Evolutionary conservation across 768 basidiomycete genomes (phyloP).

Genomic region (Russula abietina): DNA sequence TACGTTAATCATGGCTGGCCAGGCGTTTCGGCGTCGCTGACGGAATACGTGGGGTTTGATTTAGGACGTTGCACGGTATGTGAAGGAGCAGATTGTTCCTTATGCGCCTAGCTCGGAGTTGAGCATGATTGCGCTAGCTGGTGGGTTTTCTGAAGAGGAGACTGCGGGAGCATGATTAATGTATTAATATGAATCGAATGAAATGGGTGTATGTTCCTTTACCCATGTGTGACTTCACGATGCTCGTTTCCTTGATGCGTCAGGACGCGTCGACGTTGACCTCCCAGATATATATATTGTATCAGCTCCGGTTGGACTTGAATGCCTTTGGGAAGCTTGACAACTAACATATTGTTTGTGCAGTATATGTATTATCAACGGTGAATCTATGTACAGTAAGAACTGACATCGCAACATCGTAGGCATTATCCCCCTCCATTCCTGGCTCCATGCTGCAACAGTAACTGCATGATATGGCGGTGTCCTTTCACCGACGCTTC

Average conservation of each 20-base stretch:
- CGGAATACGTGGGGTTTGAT: too few relatives aligned
- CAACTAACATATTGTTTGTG: too few relatives aligned
- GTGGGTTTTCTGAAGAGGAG: neutral
- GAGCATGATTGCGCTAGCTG: slow-evolving; percentile 57
- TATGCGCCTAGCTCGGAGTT: slow-evolving; percentile 52
- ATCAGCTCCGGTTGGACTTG: too few relatives aligned
- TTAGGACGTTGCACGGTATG: slow-evolving; percentile 55
- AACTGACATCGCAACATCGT: neutral
- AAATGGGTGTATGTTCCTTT: neutral
- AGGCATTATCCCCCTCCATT: neutral
- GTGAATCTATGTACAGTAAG: too few relatives aligned
- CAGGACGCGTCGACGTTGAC: neutral
- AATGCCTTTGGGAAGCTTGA: too few relatives aligned
- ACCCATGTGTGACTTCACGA: too few relatives aligned
- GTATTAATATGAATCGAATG: neutral
- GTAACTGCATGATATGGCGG: neutral
- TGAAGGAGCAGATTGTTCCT: slow-evolving; percentile 55
- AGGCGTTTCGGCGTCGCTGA: too few relatives aligned
- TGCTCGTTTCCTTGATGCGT: neutral
- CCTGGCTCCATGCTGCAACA: neutral
- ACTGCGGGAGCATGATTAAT: too few relatives aligned
- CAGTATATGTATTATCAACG: too few relatives aligned
- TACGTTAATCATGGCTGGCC: slow-evolving; percentile 24
- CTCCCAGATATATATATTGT: slow-evolving; percentile 35
- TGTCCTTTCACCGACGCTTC: neutral